phyloP scores from a whole-genome alignment of 371 early-diverging fungal genomes.

The Lichtheimia corymbifera region DNA sequence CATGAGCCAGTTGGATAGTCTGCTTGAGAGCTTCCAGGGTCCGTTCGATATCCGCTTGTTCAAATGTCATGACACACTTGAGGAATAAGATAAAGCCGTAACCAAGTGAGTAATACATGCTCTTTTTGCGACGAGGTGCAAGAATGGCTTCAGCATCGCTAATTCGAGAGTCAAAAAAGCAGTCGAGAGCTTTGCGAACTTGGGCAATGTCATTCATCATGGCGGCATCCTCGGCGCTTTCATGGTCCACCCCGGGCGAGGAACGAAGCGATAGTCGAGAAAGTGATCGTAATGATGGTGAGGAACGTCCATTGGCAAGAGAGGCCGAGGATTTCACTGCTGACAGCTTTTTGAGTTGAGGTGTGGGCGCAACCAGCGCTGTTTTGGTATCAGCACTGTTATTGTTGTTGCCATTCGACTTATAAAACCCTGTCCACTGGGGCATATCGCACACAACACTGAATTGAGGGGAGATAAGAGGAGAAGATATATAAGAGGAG shows the following conservation, averaged over 20 bases:
- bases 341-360: neutral
- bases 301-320: constrained; percentile 2
- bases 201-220: constrained; percentile 23
- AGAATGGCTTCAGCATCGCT: constrained; percentile 62
- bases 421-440: constrained; percentile 4
- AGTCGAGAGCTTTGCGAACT: constrained; percentile 58
- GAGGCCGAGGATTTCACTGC: neutral
- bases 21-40: constrained; percentile 62
- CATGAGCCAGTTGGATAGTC: constrained; percentile 54
- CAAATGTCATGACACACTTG: constrained; percentile 76
- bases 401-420: neutral
- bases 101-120: constrained; percentile 71
- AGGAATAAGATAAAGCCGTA: constrained; percentile 65
- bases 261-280: constrained; percentile 13
- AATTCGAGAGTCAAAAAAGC: constrained; percentile 69
- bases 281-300: constrained; percentile 21
- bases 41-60: constrained; percentile 56
- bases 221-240: neutral
- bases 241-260: neutral
- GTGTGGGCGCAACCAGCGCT: neutral
- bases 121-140: constrained; percentile 36
- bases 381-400: neutral
- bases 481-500: too few relatives aligned
- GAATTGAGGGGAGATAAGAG: too few relatives aligned
- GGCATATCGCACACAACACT: neutral